Evolutionary conservation across 1,139 yeast species (phyloP), one percentile per base, ranked within the genome.

Genomic region (Hansenula lynferdii): DNA sequence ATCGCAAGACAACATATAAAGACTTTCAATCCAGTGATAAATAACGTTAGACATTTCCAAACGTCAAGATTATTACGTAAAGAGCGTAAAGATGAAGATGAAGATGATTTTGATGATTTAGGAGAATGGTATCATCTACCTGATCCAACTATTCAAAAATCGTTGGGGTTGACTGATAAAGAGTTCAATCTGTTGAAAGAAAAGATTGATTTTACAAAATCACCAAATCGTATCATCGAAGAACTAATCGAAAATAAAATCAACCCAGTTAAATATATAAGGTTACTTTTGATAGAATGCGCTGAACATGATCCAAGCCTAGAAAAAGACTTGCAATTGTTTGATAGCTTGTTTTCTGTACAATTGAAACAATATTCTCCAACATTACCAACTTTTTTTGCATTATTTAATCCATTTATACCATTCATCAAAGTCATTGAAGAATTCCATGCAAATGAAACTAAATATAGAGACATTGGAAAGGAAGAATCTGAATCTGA

Each of bases 341-440:
- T 31, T 16, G 33, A 31, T 31, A 14, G 6, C 5, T 22, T 31
- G 33, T 31, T 31, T 21, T 14, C 17, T 8, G 15, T 20, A 4
- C n/a, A 16, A 8, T 15, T 19, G 2, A 15, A 31, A 6, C 14
- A 20, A 8, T 16, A 18, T 12, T n/a, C 20, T n/a, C 23, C 31
- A 9, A 26, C 33, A 22, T 22, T 31, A 21, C 33, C 33, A 31
- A 18, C 33, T 22, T 22, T 31, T 22, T 31, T 31, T 20, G 22
- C 16, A 22, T 16, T 31, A 11, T 22, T 31, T 10, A 31, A 31
- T 20, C 33, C 33, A 6, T 31, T 31, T 12, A 8, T 20, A 31
- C 33, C 33, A 16, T 31, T 31, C 26, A 22, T 11, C 15, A 31
- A 22, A 31, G 12, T 10, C 12, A n/a, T 31, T 6, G 33, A 26